These are phyloP conservation scores for Phoenix roebelenii DNA, from an alignment of 176 grass and related monocot genomes.

Conservation along the genomic window DNA sequence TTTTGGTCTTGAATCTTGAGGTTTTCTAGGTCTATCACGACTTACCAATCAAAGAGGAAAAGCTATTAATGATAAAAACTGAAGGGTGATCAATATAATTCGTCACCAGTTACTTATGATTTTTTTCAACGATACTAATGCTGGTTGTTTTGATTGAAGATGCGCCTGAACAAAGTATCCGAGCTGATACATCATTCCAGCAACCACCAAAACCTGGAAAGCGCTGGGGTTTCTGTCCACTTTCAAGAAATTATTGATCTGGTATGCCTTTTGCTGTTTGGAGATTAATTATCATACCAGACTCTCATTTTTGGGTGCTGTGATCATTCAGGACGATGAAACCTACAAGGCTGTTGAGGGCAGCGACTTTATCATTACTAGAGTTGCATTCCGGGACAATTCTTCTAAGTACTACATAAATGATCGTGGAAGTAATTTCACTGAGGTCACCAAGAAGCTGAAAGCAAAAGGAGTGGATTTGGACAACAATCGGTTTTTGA, in stretches of 20 bases:
- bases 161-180: constrained; percentile 92
- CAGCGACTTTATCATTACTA: constrained; percentile 71
- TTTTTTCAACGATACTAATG: too few relatives aligned
- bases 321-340: constrained; percentile 59
- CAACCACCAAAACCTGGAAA: constrained; percentile 84
- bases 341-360: constrained; percentile 59
- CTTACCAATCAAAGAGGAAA: too few relatives aligned
- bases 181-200: constrained; percentile 96
- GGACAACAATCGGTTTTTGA: constrained; percentile 96
- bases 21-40: too few relatives aligned
- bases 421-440: constrained; percentile 76
- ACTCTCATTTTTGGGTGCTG: constrained; percentile 6
- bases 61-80: too few relatives aligned
- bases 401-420: constrained; percentile 96
- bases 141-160: constrained; percentile 28
- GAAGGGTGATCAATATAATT: too few relatives aligned
- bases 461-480: constrained; percentile 93
- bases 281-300: not conserved
- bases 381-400: constrained; percentile 85
- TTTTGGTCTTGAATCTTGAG: too few relatives aligned
- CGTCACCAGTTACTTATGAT: too few relatives aligned
- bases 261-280: constrained; percentile 37
- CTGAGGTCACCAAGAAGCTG: constrained; percentile 77
- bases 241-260: constrained; percentile 98
- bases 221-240: constrained; percentile 81